These are phyloP conservation scores for Excoecaria agallocha DNA, from an alignment of 345 rosid genomes.

Conservation along the genomic window DNA sequence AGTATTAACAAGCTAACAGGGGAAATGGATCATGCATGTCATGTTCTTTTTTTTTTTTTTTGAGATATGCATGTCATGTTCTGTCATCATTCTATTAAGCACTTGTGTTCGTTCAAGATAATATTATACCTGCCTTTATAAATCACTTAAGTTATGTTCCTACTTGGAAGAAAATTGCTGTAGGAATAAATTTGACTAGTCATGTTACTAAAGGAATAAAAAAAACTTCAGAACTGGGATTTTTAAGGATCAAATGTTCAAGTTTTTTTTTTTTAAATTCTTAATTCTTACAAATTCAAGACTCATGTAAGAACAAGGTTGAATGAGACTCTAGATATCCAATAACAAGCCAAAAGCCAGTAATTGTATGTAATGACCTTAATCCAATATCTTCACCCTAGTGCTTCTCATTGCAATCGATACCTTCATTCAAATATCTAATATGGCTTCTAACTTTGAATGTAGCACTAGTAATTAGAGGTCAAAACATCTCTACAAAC, in stretches of 20 bases:
- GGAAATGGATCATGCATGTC: too few relatives aligned
- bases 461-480: background rate
- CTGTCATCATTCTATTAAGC: too few relatives aligned
- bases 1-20: background rate
- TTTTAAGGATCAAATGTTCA: too few relatives aligned
- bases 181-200: background rate
- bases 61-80: too few relatives aligned
- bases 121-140: too few relatives aligned
- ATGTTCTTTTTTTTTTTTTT: too few relatives aligned
- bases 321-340: background rate
- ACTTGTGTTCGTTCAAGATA: too few relatives aligned
- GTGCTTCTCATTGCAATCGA: background rate
- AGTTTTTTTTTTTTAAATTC: too few relatives aligned
- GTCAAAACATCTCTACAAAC: background rate
- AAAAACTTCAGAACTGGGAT: too few relatives aligned
- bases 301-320: background rate
- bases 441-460: background rate
- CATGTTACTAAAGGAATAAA: too few relatives aligned
- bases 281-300: too few relatives aligned
- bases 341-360: background rate
- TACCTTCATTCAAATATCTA: background rate
- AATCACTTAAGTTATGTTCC: background rate
- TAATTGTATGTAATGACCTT: background rate
- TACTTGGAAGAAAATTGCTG: background rate
- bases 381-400: background rate